Evolutionary conservation across 2,329 filamentous ascomycete genomes (phyloP).

Genomic region (Xylaria sp.): DNA sequence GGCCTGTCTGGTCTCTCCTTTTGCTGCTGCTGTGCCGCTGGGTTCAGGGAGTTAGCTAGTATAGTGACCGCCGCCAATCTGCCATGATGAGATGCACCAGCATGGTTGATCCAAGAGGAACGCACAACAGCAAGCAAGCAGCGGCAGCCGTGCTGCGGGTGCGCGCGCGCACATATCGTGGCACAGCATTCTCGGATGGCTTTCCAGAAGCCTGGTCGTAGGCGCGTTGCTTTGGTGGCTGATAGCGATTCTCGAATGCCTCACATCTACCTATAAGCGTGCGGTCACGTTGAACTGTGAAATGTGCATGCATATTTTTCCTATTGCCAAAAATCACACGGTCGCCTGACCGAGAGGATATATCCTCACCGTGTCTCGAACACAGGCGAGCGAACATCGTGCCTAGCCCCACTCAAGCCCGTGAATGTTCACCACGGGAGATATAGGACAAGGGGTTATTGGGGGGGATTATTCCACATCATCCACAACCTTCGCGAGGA

Average conservation of each 20-base stretch:
- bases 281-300: too few species aligned
- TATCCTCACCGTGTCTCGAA: constrained; percentile 9
- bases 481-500: background rate
- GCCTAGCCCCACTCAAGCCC: constrained; percentile 11
- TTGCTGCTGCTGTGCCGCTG: background rate
- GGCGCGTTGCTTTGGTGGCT: constrained; percentile 37
- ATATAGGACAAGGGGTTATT: constrained; percentile 28
- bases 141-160: too few species aligned
- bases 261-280: constrained; percentile 36
- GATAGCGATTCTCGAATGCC: constrained; percentile 43
- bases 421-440: constrained; percentile 4
- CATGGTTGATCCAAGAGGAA: constrained; percentile 41
- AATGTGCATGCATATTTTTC: constrained; percentile 16
- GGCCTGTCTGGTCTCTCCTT: background rate
- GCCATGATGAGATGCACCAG: constrained; percentile 39
- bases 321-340: constrained; percentile 13
- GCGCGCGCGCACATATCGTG: constrained; percentile 32
- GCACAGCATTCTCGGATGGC: constrained; percentile 47
- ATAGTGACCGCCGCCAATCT: constrained; percentile 29
- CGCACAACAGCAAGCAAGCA: constrained; percentile 12
- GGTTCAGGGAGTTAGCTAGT: constrained; percentile 4
- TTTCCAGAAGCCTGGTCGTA: constrained; percentile 43
- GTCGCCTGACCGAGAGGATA: constrained; percentile 25
- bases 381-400: constrained; percentile 17
- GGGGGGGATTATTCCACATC: constrained; percentile 28